Conservation (phyloP, 441 rosid genomes). For the Pelargonium cotyledonis region DNA sequence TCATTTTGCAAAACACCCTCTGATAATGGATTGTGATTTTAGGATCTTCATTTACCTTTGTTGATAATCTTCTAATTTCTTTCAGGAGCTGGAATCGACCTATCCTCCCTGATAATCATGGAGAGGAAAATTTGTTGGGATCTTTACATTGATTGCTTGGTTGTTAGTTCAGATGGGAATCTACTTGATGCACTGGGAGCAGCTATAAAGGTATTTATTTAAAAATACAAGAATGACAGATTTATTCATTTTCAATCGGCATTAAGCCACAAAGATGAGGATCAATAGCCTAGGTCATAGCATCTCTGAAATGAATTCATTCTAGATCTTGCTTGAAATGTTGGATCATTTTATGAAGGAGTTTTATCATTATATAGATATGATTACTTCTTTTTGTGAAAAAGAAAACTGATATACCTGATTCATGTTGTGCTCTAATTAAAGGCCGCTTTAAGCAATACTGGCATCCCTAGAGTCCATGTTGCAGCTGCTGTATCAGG, state of each 20-base stretch:
- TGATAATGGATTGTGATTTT: neutral
- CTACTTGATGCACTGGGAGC: constrained; percentile 75
- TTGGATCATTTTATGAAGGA: neutral
- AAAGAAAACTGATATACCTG: neutral
- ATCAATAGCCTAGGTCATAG: neutral
- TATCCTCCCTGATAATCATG: constrained; percentile 58
- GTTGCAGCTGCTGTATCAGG: constrained; percentile 43
- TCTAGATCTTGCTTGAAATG: neutral
- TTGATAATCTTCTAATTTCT: constrained; percentile 14
- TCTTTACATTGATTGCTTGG: constrained; percentile 76
- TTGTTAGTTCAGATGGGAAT: constrained; percentile 80
- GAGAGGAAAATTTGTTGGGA: constrained; percentile 91
- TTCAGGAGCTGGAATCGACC: constrained; percentile 74
- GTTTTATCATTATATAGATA: too few relatives aligned
- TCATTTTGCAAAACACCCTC: constrained; percentile 3
- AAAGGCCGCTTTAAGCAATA: constrained; percentile 89
- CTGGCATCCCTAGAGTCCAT: constrained; percentile 67
- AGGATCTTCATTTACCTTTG: constrained; percentile 14
- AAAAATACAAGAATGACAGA: neutral
- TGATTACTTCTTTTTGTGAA: neutral
- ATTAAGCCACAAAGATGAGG: neutral
- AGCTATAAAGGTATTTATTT: constrained; percentile 59
- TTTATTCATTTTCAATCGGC: neutral
- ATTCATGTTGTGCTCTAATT: constrained; percentile 2
- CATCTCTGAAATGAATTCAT: too few relatives aligned